Base-by-base conservation (phyloP, 2,329 filamentous ascomycete genomes). In the Exophiala oligosperma region DNA sequence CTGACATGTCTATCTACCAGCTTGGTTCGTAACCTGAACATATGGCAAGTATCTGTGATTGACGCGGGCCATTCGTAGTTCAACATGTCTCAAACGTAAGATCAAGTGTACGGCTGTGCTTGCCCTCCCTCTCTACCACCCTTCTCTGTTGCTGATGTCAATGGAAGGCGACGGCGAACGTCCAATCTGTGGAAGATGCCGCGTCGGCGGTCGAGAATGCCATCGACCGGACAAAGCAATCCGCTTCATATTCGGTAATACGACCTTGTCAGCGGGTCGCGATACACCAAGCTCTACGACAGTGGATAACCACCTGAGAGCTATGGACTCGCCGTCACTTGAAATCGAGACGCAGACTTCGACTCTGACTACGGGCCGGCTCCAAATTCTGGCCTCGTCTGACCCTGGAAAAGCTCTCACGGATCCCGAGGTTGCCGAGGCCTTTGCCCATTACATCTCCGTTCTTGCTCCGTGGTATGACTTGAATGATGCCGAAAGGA, bases 401-500 rank as follows among this genome's bases (percentile, higher is more conserved):
- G n/a, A n/a, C 7, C 6, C 32, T 17, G n/a, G 9, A 6, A 54
- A 35, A 29, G 11, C 38, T 26, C 54, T 50, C 29, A 41, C 29
- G 35, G 40, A 52, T 28, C 49, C 50, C 21, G 58, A 60, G 24
- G 57, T 53, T 21, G 60, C 57, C 5, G 43, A 58, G 32, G 43
- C 40, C 17, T 63, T 60, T 32, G 49, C 49, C 35, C 56, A 57
- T 28, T 60, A 63, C 37, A 17, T 60, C 37, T 55, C 52, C 23
- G 47, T 49, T 0, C 66, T 80, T 17, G 76, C 78, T 1, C 65
- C 68, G 1, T 81, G 78, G 78, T 81, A 80, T 62, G 77, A 81
- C 51, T 71, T 81, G 6, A 77, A 75, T 47, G 78, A 81, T 55
- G 56, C 67, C 0, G 52, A 63, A 1, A 67, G 64, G 0, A 62